A percentile compares a stretch with the other conserved stretches of the same genome.
phyloP scores from a whole-genome alignment of 176 grass and related monocot species.

The Poa pratensis region DNA sequence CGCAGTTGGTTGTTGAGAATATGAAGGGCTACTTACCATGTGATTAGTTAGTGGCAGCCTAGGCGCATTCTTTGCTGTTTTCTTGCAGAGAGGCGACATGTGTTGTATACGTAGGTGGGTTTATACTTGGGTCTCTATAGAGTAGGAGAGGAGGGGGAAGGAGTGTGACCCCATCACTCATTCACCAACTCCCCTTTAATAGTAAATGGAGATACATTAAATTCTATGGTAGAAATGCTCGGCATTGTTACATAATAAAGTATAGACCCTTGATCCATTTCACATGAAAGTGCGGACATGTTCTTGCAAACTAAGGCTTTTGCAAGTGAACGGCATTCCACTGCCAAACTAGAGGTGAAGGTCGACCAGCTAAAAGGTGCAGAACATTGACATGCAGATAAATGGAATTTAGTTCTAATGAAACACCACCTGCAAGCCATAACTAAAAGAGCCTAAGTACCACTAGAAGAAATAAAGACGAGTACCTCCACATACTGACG shows the following conservation, averaged over 20 bases:
- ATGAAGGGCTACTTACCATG: no score
- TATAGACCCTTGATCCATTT: conserved; percentile 14
- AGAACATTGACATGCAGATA: conserved; percentile 5
- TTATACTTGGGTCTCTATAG: background rate
- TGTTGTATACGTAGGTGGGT: background rate
- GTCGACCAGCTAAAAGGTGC: conserved; percentile 10
- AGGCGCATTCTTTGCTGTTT: no score
- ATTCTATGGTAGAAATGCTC: background rate
- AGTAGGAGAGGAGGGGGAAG: background rate
- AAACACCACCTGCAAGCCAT: conserved; percentile 6
- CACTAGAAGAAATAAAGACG: conserved; percentile 23
- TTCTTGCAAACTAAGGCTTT: conserved; percentile 15
- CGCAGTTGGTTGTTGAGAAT: no score
- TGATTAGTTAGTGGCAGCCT: no score
- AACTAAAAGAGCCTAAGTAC: background rate
- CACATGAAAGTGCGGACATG: conserved; percentile 30
- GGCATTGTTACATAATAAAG: background rate
- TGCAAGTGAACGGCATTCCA: conserved; percentile 8
- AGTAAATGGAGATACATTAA: background rate
- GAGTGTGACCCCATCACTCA: background rate
- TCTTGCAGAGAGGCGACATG: no score
- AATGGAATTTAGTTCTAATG: conserved; percentile 18
- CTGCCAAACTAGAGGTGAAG: background rate
- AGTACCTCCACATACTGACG: conserved; percentile 96
- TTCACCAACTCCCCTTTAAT: background rate